phyloP scores from a whole-genome alignment of 345 rosid species.

The Populus pruinosa region DNA sequence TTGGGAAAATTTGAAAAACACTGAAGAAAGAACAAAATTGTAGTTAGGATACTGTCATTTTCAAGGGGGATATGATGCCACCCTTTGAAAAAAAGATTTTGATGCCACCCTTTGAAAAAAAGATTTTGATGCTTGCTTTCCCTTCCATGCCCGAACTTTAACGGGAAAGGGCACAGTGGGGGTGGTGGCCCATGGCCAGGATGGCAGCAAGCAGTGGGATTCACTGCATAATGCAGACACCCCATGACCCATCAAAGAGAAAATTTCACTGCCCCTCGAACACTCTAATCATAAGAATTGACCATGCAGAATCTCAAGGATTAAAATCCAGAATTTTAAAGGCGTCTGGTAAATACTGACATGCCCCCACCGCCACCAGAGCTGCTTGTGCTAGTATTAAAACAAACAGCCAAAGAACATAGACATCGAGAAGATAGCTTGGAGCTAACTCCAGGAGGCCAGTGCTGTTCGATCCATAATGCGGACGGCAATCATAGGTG shows the following conservation, averaged over 20 bases:
- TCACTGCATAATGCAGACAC: background rate
- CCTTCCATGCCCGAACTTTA: background rate
- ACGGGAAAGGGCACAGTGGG: background rate
- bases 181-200: background rate
- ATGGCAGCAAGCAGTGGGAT: too few relatives aligned
- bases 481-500: too few relatives aligned
- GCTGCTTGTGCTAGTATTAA: background rate
- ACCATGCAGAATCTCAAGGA: background rate
- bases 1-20: background rate
- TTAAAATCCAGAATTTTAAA: background rate
- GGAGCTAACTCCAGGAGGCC: too few relatives aligned
- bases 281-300: background rate
- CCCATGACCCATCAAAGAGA: background rate
- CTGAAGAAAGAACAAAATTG: background rate
- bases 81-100: background rate
- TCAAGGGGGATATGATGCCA: conserved; percentile 5
- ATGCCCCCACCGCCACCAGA: background rate
- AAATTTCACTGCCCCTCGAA: background rate
- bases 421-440: too few relatives aligned
- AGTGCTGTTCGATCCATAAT: too few relatives aligned
- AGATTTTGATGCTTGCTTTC: background rate
- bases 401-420: too few relatives aligned
- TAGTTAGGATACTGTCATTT: conserved; percentile 21
- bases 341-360: background rate
- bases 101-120: background rate